These are phyloP conservation scores for Coniella lustricola DNA, from an alignment of 2,329 filamentous ascomycete species.

Conservation along the genomic window DNA sequence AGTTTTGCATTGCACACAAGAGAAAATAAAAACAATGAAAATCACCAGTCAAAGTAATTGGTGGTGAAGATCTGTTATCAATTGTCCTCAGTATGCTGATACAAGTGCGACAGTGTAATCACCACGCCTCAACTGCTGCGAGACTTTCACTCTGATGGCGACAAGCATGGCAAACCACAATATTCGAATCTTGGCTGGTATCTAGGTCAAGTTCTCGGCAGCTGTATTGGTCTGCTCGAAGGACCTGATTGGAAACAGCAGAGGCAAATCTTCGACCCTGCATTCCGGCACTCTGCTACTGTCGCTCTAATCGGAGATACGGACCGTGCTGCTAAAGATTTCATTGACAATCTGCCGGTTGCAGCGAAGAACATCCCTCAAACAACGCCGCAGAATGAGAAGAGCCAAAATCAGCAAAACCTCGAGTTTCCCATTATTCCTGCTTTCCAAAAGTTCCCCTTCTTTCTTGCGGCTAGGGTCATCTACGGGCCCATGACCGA, in stretches of 20 bases:
- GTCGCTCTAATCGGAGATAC: neutral
- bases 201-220: neutral
- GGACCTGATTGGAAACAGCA: neutral
- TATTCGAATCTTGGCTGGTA: constrained; percentile 1
- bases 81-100: too few species aligned
- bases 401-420: neutral
- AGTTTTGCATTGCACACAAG: too few species aligned
- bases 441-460: neutral
- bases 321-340: neutral
- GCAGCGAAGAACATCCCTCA: neutral
- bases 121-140: neutral
- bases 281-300: neutral
- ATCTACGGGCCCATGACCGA: constrained; percentile 2
- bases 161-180: neutral
- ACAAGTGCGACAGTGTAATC: neutral
- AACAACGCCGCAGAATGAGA: too few species aligned
- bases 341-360: neutral
- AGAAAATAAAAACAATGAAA: too few species aligned
- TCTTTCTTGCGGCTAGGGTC: neutral
- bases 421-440: neutral
- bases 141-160: neutral
- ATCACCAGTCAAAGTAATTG: too few species aligned
- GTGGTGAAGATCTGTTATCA: too few species aligned
- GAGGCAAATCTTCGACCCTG: neutral
- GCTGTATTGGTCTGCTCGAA: neutral